Conservation (phyloP, 1,284 basidiomycete genomes). For the Porphyrellus sp. region DNA sequence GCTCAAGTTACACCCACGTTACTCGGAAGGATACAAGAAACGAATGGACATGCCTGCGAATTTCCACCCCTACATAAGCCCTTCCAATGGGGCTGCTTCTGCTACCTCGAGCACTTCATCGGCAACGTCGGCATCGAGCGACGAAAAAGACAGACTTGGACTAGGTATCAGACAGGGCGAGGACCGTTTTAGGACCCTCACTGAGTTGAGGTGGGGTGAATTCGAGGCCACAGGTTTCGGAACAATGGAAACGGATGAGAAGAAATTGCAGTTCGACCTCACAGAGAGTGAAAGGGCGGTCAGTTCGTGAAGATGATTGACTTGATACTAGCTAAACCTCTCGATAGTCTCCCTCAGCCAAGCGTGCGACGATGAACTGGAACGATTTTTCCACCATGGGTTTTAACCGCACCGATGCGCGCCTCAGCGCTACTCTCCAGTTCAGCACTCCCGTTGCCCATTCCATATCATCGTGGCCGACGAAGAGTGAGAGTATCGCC, state of each 20-base stretch:
- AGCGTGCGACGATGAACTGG: constrained; percentile 81
- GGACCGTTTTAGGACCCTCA: constrained; percentile 73
- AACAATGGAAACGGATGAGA: constrained; percentile 48
- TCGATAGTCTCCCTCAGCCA: constrained; percentile 60
- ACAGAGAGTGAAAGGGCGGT: constrained; percentile 82
- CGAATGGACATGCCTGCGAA: constrained; percentile 61
- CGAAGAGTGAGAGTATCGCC: constrained; percentile 66
- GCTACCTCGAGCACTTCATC: constrained; percentile 32
- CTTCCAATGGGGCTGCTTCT: constrained; percentile 21
- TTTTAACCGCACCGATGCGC: constrained; percentile 72
- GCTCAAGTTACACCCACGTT: constrained; percentile 54
- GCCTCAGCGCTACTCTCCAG: constrained; percentile 75
- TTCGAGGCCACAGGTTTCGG: constrained; percentile 83
- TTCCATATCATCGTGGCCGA: constrained; percentile 68
- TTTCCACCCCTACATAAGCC: constrained; percentile 53
- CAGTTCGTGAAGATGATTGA: constrained; percentile 30
- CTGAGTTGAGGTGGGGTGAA: constrained; percentile 84
- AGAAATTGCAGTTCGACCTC: constrained; percentile 81
- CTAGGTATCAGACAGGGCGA: constrained; percentile 43
- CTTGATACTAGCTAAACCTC: constrained; percentile 5
- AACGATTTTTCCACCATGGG: constrained; percentile 80
- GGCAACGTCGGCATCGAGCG: constrained; percentile 32
- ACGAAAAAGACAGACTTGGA: constrained; percentile 25
- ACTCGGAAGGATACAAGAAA: constrained; percentile 69
- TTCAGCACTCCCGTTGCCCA: constrained; percentile 69